phyloP scores from a whole-genome alignment of 2,329 filamentous ascomycete genomes.

The Leptodontidium sp. region DNA sequence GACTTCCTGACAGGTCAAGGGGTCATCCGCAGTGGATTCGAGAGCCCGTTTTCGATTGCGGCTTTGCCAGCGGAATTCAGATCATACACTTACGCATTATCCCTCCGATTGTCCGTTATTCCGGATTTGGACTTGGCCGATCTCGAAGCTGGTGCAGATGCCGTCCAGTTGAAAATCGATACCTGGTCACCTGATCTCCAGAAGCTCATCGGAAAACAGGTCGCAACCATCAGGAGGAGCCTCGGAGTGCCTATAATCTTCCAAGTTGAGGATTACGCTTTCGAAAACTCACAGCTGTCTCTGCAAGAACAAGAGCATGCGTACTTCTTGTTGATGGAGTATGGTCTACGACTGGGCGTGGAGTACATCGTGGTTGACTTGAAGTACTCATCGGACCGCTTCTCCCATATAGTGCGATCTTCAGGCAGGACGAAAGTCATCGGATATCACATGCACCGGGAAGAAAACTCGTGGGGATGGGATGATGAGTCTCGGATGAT shows the following conservation, averaged over 20 bases:
- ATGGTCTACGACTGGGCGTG: slow-evolving; percentile 71
- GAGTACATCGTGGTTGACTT: slow-evolving; percentile 68
- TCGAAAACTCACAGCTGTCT: slow-evolving; percentile 38
- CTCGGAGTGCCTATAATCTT: slow-evolving; percentile 65
- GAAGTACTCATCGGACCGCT: slow-evolving; percentile 55
- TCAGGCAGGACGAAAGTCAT: slow-evolving; percentile 63
- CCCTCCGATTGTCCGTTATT: slow-evolving; percentile 66
- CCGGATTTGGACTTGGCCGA: slow-evolving; percentile 59
- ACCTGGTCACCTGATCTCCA: slow-evolving; percentile 60
- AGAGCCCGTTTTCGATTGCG: slow-evolving; percentile 67
- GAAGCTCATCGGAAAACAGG: slow-evolving; percentile 60
- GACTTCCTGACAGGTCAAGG: slow-evolving; percentile 63
- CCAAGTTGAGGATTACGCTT: slow-evolving; percentile 59
- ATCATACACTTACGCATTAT: slow-evolving; percentile 72
- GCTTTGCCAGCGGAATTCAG: slow-evolving; percentile 66
- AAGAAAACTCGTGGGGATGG: slow-evolving; percentile 53
- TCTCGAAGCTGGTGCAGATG: slow-evolving; percentile 66
- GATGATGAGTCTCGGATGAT: slow-evolving; percentile 56
- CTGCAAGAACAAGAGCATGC: slow-evolving; percentile 44
- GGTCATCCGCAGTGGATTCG: slow-evolving; percentile 59
- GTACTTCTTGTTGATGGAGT: slow-evolving; percentile 66
- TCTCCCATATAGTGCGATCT: slow-evolving; percentile 54
- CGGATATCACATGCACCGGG: slow-evolving; percentile 54
- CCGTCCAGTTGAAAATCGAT: slow-evolving; percentile 67
- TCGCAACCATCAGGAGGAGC: slow-evolving; percentile 64